Base-by-base conservation (phyloP, 331 rosid genomes). In the Spiraea crenata region DNA sequence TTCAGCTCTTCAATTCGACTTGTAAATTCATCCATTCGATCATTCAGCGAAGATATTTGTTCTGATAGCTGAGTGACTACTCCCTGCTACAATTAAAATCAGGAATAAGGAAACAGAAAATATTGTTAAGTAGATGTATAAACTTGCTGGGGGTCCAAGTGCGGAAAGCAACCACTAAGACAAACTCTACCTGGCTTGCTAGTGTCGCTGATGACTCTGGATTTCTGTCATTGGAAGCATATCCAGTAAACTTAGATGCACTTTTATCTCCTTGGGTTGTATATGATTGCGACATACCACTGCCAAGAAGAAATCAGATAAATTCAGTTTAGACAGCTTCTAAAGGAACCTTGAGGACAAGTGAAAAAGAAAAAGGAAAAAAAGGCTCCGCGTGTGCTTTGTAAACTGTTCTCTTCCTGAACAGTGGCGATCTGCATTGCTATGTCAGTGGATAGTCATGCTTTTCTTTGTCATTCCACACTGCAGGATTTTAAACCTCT, bases 21-120 rank as follows among this genome's bases (percentile, higher is more conserved):
- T 16, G 97, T 91, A 70, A 91, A 95, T 76, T 89, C 97, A 68
- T 91, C 98, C 93, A 95, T 95, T 73, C 98, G 85, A 76, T 95
- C 99, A 81, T 89, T 95, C 60, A 95, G 85, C 12, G 96, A 89
- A 9, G 96, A 89, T 60, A 95, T 89, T 85, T 91, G 97, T 48
- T 95, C 97, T 12, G 90, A 91, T 63, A 95, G 91, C 85, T 86
- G 95, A 74, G 73, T 87, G 57, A 86, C 74, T 60, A 80, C 84
- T 49, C 87, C 90, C 96, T 87, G 72, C 68, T 63, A 79, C 69
- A 74, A 54, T 5, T 57, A n/a, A 84, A 77, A 46, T 3, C 13
- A 15, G 58, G 57, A 56, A n/a, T 31, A 40, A 57, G 61, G 67
- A 77, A 15, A 63, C 17, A 59, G 55, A 40, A 19, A 69, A 70